Conservation (phyloP, 495 filamentous ascomycete genomes). For the Tuber aestivum region DNA sequence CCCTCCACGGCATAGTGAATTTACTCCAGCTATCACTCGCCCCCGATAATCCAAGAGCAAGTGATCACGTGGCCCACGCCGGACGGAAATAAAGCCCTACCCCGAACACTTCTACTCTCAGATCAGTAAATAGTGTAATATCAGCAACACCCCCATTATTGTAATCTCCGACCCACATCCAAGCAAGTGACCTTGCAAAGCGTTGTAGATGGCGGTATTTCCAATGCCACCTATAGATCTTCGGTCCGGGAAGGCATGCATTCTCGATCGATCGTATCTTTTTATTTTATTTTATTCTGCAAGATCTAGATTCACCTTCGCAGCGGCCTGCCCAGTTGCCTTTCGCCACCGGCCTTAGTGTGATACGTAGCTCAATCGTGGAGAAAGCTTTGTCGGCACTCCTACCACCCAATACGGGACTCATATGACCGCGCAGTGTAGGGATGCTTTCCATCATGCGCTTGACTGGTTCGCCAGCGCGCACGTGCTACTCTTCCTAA, state of each 20-base stretch:
- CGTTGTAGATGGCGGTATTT: background rate
- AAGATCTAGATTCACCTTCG: background rate
- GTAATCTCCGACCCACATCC: background rate
- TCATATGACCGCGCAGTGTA: background rate
- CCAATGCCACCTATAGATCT: background rate
- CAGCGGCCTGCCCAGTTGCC: background rate
- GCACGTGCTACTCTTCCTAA: background rate
- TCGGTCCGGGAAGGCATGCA: background rate
- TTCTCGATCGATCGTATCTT: background rate
- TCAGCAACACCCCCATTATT: background rate
- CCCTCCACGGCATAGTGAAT: background rate
- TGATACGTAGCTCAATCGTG: background rate
- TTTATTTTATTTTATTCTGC: too few relatives aligned
- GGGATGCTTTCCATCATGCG: background rate
- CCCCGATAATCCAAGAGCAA: background rate
- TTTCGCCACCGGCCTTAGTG: background rate
- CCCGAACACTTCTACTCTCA: background rate
- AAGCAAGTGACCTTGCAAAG: background rate
- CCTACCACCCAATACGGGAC: background rate
- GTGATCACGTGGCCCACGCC: background rate
- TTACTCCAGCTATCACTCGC: background rate
- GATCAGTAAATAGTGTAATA: background rate
- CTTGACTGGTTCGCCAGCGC: background rate
- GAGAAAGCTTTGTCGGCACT: background rate
- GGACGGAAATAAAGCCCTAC: background rate